Base-by-base conservation (phyloP, 345 rosid species). In the Jatropha curcas region DNA sequence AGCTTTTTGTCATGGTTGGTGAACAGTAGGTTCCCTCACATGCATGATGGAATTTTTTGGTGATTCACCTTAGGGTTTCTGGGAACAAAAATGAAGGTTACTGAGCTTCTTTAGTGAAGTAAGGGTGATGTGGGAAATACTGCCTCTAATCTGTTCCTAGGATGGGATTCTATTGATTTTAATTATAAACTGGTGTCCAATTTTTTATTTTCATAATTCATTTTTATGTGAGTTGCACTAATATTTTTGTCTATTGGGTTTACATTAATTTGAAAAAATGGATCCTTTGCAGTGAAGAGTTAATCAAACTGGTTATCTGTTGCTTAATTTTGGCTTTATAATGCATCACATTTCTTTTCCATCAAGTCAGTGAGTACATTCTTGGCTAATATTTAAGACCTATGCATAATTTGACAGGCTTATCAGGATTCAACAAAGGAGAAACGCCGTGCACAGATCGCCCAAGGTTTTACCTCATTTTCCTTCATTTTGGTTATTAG, bases 401-500 rank as follows among this genome's bases (percentile, higher is more conserved):
- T 8, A 33, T 73, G 16, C 33, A 37, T 28, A 69, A 63, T 5
- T 7, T 66, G 71, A 68, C 81, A 95, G 99, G 98, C 90, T 66
- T 96, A 96, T 76, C 92, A 93, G 72, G 98, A 93, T 63, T 91
- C 96, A 57, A 93, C 99, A 4, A 93, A 91, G 84, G 98, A 96
- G 76, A 91, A 88, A 74, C 85, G 96, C 0, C 98, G 98, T 65
- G 90, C 91, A 63, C 93, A 87, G 75, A 96, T 96, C 79, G 97
- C 98, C 60, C 98, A 91, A 91, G 98, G 99, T 96, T 85, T 56
- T 79, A 31, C 43, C 52, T 24, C 19, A 12, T 60, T 55, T 43
- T n/a, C 43, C 50, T 62, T 55, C 60, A 58, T 16, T 20, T 3
- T 75, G 57, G 30, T 71, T 50, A 31, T 31, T 46, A 59, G 27